phyloP scores from a whole-genome alignment of 2,329 filamentous ascomycete genomes.

The Aspergillus brunneoviolaceus region DNA sequence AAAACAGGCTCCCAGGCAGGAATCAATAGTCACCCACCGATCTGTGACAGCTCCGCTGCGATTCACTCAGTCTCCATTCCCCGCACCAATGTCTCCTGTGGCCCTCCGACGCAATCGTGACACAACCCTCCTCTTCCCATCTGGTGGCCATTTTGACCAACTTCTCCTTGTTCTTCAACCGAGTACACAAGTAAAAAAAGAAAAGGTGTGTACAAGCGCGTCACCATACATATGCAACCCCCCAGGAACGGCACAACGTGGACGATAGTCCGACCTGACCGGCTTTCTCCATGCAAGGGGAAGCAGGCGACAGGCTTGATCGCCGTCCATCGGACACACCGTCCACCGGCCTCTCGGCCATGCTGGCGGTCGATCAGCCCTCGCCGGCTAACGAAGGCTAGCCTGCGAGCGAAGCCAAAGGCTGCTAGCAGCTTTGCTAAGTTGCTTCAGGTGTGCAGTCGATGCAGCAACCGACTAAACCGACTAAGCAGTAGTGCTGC shows the following conservation, averaged over 20 bases:
- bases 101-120: slow-evolving; percentile 5
- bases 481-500: not conserved
- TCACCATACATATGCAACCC: slow-evolving; percentile 13
- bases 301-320: not conserved
- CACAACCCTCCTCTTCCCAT: not conserved
- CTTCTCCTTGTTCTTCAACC: not conserved
- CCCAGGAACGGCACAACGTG: slow-evolving; percentile 14
- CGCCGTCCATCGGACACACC: slow-evolving; percentile 11
- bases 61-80: not conserved
- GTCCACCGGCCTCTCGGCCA: not conserved
- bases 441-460: not conserved
- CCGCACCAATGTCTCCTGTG: not conserved
- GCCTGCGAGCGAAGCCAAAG: not conserved
- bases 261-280: slow-evolving; percentile 4
- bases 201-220: not conserved
- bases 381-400: not conserved
- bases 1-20: not conserved
- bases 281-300: slow-evolving; percentile 13
- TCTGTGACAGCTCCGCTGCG: slow-evolving; percentile 6
- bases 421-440: not conserved
- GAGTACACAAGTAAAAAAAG: not conserved
- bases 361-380: slow-evolving; percentile 2
- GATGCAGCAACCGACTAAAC: not conserved
- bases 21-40: slow-evolving; percentile 8
- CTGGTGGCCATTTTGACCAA: not conserved